Base-by-base conservation (phyloP, 148 eudicot species). In the Salicornia ramosissima region DNA sequence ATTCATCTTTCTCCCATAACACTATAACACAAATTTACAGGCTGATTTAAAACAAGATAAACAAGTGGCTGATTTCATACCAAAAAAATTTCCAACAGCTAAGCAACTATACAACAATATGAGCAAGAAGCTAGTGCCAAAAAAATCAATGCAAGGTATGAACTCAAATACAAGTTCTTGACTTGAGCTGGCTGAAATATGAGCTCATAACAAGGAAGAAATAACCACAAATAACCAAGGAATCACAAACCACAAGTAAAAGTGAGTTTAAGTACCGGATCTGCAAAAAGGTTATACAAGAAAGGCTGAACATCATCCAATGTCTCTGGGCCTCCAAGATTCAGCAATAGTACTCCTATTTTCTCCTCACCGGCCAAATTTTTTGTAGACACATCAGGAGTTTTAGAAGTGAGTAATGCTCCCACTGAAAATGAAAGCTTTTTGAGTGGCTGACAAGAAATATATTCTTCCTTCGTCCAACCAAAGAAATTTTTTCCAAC, bases 251-350 rank as follows among this genome's bases (percentile, higher is more conserved):
- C 43, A 62, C 21, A 60, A 31, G 36, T 19, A 30, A 33, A 51
- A 39, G 79, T 73, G 30, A 36, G 47, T 24, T 22, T 49, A 70
- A 77, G 71, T 87, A 94, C 98, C 86, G 98, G 98, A 76, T 94
- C 98, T 18, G 98, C 92, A 72, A 94, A 94, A 68, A 94, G 96
- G 79, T 94, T 94, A 72, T 88, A 94, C 80, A 94, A 80, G 77
- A 94, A 94, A 42, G 98, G 98, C 75, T 94, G 98, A 76, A 94
- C 97, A 71, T 94, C 98, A 42, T 94, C 92, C 76, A 94, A 85
- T 68, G 96, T 93, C 77, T 93, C 98, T 43, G 98, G 98, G 58
- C 98, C 98, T 74, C 98, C 98, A 78, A 93, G 98, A 81, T 93
- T 93, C 18, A 93, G 92, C 82, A 93, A 78, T 72, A 93, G 72